Percentiles rank a stretch among this genome's conserved stretches.
Conservation (phyloP, 345 rosid species). For the Barbarea vulgaris region DNA sequence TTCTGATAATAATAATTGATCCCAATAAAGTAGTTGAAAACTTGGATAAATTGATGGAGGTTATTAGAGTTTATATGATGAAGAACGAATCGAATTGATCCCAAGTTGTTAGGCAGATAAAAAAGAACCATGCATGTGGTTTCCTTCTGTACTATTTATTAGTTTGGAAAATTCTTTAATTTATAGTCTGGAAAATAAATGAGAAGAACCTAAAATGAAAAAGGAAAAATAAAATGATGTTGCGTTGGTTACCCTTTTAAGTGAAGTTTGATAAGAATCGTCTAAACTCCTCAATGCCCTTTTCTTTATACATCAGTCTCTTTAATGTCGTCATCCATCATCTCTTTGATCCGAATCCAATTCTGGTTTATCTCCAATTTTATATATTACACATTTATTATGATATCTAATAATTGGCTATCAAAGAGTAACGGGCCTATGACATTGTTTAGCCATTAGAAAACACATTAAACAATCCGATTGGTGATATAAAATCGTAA, state of each 20-base stretch:
- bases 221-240: not conserved
- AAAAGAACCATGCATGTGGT: not conserved
- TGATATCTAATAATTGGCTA: not conserved
- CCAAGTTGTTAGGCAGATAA: slow-evolving; percentile 17
- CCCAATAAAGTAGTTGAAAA: not conserved
- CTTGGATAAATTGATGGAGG: not conserved
- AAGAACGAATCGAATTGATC: slow-evolving; percentile 8
- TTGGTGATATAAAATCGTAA: not conserved
- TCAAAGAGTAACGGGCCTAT: not conserved
- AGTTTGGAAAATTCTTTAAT: slow-evolving; percentile 17
- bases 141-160: not conserved
- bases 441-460: not conserved
- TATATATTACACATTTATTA: not conserved
- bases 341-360: slow-evolving; percentile 18
- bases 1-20: not conserved
- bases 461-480: not conserved
- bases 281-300: slow-evolving; percentile 31
- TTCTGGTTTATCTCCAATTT: slow-evolving; percentile 19
- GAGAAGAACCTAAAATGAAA: not conserved
- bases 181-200: slow-evolving; percentile 10
- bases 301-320: slow-evolving; percentile 28
- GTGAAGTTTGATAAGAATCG: slow-evolving; percentile 43
- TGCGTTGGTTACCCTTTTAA: slow-evolving; percentile 37
- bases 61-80: not conserved
- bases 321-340: slow-evolving; percentile 5